These are phyloP conservation scores for Daldinia caldariorum DNA, from an alignment of 495 filamentous ascomycete genomes.

Conservation along the genomic window DNA sequence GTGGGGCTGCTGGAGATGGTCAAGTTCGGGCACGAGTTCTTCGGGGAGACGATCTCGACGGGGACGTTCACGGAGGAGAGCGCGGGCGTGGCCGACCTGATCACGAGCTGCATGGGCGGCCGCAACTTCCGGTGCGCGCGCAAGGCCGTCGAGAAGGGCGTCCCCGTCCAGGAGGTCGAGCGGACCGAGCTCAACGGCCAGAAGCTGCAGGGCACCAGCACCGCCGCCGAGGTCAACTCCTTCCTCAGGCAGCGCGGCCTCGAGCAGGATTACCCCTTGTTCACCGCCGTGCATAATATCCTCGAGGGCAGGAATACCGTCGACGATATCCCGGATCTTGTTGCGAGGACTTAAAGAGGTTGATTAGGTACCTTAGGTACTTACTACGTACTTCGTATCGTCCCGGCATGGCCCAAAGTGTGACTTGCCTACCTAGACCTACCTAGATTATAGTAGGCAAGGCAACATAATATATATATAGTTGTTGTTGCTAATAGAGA, in stretches of 20 bases:
- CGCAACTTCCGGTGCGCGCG: conserved; percentile 95
- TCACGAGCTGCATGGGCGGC: conserved; percentile 90
- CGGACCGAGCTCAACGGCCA: conserved; percentile 92
- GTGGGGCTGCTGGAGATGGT: conserved; percentile 95
- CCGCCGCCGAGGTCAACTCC: conserved; percentile 86
- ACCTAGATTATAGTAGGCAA: background rate
- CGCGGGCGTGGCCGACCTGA: conserved; percentile 94
- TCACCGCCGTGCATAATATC: conserved; percentile 82
- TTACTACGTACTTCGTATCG: too few species aligned
- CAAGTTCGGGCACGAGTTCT: conserved; percentile 92
- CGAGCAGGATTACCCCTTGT: conserved; percentile 88
- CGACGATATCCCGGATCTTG: conserved; percentile 69
- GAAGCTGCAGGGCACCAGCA: conserved; percentile 93
- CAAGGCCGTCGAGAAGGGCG: conserved; percentile 80
- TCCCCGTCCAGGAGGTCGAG: conserved; percentile 88
- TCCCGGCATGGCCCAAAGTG: background rate
- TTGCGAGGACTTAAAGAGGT: conserved; percentile 61
- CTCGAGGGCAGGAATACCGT: conserved; percentile 67
- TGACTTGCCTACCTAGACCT: background rate
- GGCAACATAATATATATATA: background rate
- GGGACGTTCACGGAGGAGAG: conserved; percentile 96
- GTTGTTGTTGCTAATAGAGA: background rate
- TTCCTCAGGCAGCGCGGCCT: conserved; percentile 81
- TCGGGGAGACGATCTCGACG: conserved; percentile 77
- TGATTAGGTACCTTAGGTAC: too few species aligned